These are phyloP conservation scores for Colletotrichum higginsianum DNA, from an alignment of 2,329 filamentous ascomycete genomes.

Conservation along the genomic window DNA sequence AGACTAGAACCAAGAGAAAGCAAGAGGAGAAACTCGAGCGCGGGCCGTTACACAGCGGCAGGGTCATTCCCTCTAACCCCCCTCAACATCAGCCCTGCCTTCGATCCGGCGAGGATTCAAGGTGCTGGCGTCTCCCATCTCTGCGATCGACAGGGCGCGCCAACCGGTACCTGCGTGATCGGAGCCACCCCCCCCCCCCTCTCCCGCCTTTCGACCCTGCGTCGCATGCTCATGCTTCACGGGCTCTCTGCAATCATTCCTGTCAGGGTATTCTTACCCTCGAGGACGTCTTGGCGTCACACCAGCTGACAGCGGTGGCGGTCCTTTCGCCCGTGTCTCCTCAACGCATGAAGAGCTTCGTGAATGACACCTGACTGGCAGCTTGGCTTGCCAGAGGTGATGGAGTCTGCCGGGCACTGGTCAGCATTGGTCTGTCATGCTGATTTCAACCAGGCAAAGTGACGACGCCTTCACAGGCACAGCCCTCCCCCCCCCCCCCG, in stretches of 20 bases:
- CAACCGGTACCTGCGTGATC: not conserved
- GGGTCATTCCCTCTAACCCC: not conserved
- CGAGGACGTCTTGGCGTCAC: not conserved
- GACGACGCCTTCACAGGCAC: not conserved
- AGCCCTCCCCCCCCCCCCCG: not conserved
- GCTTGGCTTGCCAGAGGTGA: not conserved
- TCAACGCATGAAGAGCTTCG: not conserved
- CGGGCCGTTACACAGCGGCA: slow-evolving; percentile 16
- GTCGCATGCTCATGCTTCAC: not conserved
- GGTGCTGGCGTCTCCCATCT: slow-evolving; percentile 12
- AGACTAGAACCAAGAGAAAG: slow-evolving; percentile 16
- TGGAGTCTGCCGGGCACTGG: not conserved
- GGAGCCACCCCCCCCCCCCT: too few species aligned
- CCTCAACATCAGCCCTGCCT: not conserved
- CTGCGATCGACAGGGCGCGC: slow-evolving; percentile 8
- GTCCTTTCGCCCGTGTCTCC: not conserved
- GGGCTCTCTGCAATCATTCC: not conserved
- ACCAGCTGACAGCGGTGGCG: too few species aligned
- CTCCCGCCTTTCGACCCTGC: not conserved
- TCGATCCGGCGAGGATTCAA: not conserved
- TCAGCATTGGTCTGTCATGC: not conserved
- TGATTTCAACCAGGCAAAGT: not conserved
- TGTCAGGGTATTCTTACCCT: slow-evolving; percentile 16
- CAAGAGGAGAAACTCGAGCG: not conserved
- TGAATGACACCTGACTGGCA: slow-evolving; percentile 4